Conservation (phyloP, 371 early-diverging fungal species). For the Mortierella sp. region DNA sequence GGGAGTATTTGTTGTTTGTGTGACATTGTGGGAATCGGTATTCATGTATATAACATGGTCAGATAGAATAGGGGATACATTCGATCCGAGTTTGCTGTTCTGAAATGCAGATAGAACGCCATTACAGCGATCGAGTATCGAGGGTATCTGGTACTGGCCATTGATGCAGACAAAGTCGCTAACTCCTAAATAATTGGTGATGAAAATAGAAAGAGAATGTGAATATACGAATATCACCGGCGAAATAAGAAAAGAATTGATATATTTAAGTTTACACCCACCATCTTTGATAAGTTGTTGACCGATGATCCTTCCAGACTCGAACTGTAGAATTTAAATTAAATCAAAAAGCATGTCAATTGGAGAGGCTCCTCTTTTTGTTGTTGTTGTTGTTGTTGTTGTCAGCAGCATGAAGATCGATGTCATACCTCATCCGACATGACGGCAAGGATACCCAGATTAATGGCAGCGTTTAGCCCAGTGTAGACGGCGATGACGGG, state of each 20-base stretch:
- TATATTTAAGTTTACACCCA: conserved; percentile 3
- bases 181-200: conserved; percentile 20
- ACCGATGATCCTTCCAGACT: conserved; percentile 40
- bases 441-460: conserved; percentile 38
- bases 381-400: not conserved
- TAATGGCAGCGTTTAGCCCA: conserved; percentile 32
- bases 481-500: conserved; percentile 44
- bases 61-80: conserved; percentile 21
- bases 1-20: not conserved
- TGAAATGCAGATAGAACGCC: conserved; percentile 36
- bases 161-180: conserved; percentile 48
- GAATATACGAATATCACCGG: not conserved
- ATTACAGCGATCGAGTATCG: conserved; percentile 38
- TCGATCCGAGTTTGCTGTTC: not conserved
- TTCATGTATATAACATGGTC: conserved; percentile 19
- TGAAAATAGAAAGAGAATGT: not conserved
- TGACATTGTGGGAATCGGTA: conserved; percentile 8
- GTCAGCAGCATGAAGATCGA: too few species aligned
- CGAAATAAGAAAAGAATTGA: not conserved
- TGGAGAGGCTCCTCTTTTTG: not conserved
- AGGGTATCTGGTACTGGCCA: conserved; percentile 9
- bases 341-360: not conserved
- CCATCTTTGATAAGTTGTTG: conserved; percentile 35
- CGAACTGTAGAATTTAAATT: conserved; percentile 9
- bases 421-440: conserved; percentile 48